phyloP scores from a whole-genome alignment of 2,329 filamentous ascomycete species.

The Fusarium abutilonis region DNA sequence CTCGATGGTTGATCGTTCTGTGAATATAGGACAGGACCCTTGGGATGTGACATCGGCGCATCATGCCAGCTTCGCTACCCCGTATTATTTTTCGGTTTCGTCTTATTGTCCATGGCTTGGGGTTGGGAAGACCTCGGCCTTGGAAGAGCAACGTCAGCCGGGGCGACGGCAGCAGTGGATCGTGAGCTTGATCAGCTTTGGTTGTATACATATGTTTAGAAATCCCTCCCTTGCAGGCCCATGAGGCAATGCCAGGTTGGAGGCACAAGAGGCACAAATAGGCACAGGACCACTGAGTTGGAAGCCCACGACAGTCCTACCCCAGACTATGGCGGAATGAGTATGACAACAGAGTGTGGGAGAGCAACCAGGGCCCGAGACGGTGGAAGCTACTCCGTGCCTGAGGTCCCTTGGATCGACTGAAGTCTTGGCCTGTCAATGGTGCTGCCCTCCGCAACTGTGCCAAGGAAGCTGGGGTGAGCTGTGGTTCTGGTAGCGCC shows the following conservation, averaged over 20 bases:
- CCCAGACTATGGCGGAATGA: conserved; percentile 29
- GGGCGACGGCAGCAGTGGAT: conserved; percentile 5
- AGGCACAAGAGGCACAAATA: not conserved
- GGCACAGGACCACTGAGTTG: conserved; percentile 7
- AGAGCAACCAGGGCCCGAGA: conserved; percentile 16
- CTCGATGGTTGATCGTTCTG: conserved; percentile 15
- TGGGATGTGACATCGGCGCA: conserved; percentile 28
- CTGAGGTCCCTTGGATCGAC: conserved; percentile 24
- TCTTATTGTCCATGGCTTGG: conserved; percentile 13
- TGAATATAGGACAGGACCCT: conserved; percentile 13
- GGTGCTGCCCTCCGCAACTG: conserved; percentile 26
- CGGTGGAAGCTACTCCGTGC: conserved; percentile 14
- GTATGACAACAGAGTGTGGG: conserved; percentile 19
- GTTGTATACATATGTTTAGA: no score
- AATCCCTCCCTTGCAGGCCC: not conserved
- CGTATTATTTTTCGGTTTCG: conserved; percentile 27
- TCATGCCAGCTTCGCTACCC: conserved; percentile 13
- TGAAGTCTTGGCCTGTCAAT: conserved; percentile 13
- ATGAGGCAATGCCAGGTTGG: not conserved
- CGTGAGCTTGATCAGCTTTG: not conserved
- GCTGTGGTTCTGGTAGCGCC: conserved; percentile 10
- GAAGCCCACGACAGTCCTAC: conserved; percentile 27
- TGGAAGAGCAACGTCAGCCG: conserved; percentile 20
- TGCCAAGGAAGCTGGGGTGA: conserved; percentile 32
- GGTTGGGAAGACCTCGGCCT: conserved; percentile 27